Base-by-base conservation (phyloP, 106 monocot genomes). In the Platanthera zijinensis region DNA sequence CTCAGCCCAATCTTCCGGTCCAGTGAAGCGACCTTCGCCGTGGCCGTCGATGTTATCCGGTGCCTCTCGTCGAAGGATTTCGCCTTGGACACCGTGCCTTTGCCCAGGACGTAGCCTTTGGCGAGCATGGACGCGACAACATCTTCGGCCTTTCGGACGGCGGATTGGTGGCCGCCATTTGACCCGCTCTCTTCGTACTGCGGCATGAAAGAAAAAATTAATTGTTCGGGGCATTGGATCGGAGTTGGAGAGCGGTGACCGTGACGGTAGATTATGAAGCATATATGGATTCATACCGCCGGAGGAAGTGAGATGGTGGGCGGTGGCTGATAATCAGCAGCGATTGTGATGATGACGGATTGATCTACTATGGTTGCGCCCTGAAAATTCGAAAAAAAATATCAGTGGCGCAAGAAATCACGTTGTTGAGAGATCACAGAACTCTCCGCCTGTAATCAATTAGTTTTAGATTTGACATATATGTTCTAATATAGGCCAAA, bases 311-410 rank as follows among this genome's bases (percentile, higher is more conserved):
- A 46, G 22, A 69, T 47, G 25, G 62, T 72, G 52, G 61, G 10
- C 25, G 84, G 83, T 21, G 87, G 86, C 13, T 85, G 76, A 66
- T 87, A 86, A 52, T 87, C 90, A 39, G 74, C 74, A 53, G 90
- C 90, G 13, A 80, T 75, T 76, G 84, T 79, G 18, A 90, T 87
- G 57, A 81, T 80, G 64, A 90, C 84, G 70, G 90, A 86, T 19
- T 76, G 76, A 87, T 90, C 90, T 80, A 87, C 87, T 83, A 90
- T 90, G 8, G 90, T 90, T 21, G 90, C 90, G 77, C 90, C 90
- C 89, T 89, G 81, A 67, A 22, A 9, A 19, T 28, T 77, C 47
- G 49, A n/a, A 49, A 71, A 19, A 17, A 21, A 50, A 50, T 71
- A 71, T 17, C n/a, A 50, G 5, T 48, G 1, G 15, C 7, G 19